phyloP scores from a whole-genome alignment of 2,329 filamentous ascomycete genomes.

The Verticillium albo-atrum region DNA sequence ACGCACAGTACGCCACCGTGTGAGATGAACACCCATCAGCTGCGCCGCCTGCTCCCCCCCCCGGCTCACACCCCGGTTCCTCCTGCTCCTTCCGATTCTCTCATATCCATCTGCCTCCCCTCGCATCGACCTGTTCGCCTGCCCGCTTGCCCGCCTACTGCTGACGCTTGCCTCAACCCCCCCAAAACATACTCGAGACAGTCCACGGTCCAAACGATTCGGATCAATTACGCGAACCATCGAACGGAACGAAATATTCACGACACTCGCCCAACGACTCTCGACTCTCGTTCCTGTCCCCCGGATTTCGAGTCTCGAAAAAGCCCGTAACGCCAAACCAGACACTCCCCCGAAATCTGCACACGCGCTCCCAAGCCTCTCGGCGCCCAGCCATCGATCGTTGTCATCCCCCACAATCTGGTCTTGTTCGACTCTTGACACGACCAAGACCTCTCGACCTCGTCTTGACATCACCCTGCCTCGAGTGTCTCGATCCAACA shows the following conservation, averaged over 20 bases:
- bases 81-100: slow-evolving; percentile 6
- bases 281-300: background rate
- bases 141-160: background rate
- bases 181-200: slow-evolving; percentile 19
- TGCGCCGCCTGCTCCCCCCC: background rate
- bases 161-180: background rate
- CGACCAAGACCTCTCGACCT: background rate
- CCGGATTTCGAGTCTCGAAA: slow-evolving; percentile 1
- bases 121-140: background rate
- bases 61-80: background rate
- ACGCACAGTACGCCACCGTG: background rate
- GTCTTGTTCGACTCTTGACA: slow-evolving; percentile 9
- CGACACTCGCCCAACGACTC: background rate
- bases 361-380: slow-evolving; percentile 4
- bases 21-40: too few species aligned
- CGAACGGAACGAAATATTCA: slow-evolving; percentile 5
- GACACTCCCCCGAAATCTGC: slow-evolving; percentile 1
- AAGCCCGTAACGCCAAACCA: slow-evolving; percentile 7
- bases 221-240: background rate
- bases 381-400: slow-evolving; percentile 18
- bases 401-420: slow-evolving; percentile 11
- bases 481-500: background rate
- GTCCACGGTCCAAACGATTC: slow-evolving; percentile 1
- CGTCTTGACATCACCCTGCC: background rate
- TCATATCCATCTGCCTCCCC: slow-evolving; percentile 12